A percentile compares a stretch with the other conserved stretches of the same genome.
Conservation (phyloP, 2,329 filamentous ascomycete genomes). For the Lasiodiplodia theobromae region DNA sequence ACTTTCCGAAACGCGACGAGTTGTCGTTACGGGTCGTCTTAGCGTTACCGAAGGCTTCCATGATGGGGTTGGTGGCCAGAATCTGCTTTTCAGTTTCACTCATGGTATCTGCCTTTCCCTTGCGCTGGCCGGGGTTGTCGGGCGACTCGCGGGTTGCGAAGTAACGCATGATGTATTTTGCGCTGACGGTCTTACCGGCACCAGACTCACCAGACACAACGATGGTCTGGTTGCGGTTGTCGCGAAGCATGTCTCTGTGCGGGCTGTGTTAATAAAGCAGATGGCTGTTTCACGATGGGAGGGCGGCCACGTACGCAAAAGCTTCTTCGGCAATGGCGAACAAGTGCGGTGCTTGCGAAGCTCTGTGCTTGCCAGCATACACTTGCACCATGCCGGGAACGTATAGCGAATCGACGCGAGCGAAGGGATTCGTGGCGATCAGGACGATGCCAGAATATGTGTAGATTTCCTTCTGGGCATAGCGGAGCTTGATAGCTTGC, state of each 20-base stretch:
- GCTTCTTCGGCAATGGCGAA: constrained; percentile 99
- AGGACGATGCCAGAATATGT: constrained; percentile 99
- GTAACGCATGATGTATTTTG: constrained; percentile 99
- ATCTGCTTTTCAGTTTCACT: constrained; percentile 99
- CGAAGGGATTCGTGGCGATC: constrained; percentile 98
- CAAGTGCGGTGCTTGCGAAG: constrained; percentile 94
- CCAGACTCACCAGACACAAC: constrained; percentile 99
- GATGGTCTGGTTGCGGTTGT: constrained; percentile 95
- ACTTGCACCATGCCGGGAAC: constrained; percentile 99
- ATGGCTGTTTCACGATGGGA: not conserved
- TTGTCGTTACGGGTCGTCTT: constrained; percentile 99
- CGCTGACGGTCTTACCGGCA: constrained; percentile 98
- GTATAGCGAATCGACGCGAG: constrained; percentile 95
- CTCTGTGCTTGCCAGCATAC: constrained; percentile 95
- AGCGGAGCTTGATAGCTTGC: constrained; percentile 96
- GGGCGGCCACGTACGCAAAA: constrained; percentile 74
- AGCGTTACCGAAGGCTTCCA: constrained; percentile 99
- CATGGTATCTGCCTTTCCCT: constrained; percentile 79
- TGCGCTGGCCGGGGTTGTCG: constrained; percentile 81
- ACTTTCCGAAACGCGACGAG: constrained; percentile 98
- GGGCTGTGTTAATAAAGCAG: constrained; percentile 13
- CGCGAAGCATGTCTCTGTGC: constrained; percentile 90
- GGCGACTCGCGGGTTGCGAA: constrained; percentile 97
- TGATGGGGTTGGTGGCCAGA: constrained; percentile 96
- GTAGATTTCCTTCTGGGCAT: constrained; percentile 98